Evolutionary conservation across 129 eudicot species (phyloP), one percentile per base, ranked within the genome.

Genomic region (Artemisia tridentata): DNA sequence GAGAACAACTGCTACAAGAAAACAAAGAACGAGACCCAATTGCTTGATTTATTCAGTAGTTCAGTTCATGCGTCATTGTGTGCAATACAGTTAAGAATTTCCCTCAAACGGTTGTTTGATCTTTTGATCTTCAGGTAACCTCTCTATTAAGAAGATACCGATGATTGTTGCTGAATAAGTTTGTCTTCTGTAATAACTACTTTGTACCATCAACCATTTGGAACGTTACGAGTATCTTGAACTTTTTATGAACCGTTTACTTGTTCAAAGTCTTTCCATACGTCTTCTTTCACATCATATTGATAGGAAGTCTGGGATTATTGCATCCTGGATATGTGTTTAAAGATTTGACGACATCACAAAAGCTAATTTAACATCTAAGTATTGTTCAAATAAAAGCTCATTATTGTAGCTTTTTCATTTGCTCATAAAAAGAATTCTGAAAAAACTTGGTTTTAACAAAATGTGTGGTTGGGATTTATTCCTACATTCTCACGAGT

Each of bases 81-180:
- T 43, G 48, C 19, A 59, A 20, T 73, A 56, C 71, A 54, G 61
- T 67, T 63, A 41, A 67, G 20, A 13, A 29, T 69, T 65, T 34
- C 63, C 47, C 50, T 65, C 61, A 45, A 77, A 49, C n/a, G 31
- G 29, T 25, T 54, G 67, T 63, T 73, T 73, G 70, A 63, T 56
- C 56, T 71, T 65, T 34, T 27, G 25, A 71, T 80, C 72, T 17
- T 75, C 41, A 64, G 34, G 25, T 75, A 73, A 68, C 58, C 55
- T 59, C 3, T 67, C 65, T 74, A 71, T 69, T 58, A 63, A 65
- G 56, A 16, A 53, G 68, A 56, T 72, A 61, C 27, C 15, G 4
- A 38, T 71, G 68, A 56, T 51, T 46, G 52, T 66, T 75, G 65
- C 69, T 65, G 68, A 55, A 63, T 73, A 76, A 57, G 68, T 45